Base-by-base conservation (phyloP, 208 protist genomes). In the Crithidia bombi region DNA sequence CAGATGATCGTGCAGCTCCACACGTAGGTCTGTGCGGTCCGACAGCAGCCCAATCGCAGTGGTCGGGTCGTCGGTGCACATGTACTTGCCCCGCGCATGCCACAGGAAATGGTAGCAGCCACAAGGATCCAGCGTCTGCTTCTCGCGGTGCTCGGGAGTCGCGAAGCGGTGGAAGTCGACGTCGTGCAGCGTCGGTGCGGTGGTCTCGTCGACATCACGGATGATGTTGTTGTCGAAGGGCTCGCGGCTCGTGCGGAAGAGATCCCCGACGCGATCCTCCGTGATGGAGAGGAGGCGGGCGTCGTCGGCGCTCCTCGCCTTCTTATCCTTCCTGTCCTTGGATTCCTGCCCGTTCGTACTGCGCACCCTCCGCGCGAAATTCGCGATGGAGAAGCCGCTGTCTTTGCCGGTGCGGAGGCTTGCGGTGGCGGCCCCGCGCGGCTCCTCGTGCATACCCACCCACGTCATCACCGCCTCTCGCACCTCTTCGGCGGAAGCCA, bases 41-140 rank as follows among this genome's bases (percentile, higher is more conserved):
- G 58, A 72, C 55, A 86, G 67, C 26, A 75, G 11, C 12, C 54
- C 77, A 32, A 86, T 73, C 30, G 57, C 55, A 3, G 50, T 44
- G 26, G 50, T n/a, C 12, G 77, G 65, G 44, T 68, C 56, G 23
- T 73, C 73, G 19, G 67, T 70, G 73, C 30, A 76, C 26, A 49
- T 30, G 63, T 86, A 83, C 52, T 52, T 51, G 17, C 65, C 63
- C 9, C 52, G 52, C 7, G 51, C 65, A 17, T 66, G 69, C 77
- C 73, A 81, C 0, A 83, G 30, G 17, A 86, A 76, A 54, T 83
- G 72, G 49, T 72, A 86, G 59, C 51, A 71, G 47, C 81, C 81
- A 30, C 70, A 71, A 11, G 73, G 73, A 39, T 81, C 81, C 35
- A 78, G 30, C 36, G 25, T 15, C 50, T 80, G 73, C 69, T 38